These are phyloP conservation scores for Pelargonium citronellum DNA, from an alignment of 441 rosid species.

Conservation along the genomic window DNA sequence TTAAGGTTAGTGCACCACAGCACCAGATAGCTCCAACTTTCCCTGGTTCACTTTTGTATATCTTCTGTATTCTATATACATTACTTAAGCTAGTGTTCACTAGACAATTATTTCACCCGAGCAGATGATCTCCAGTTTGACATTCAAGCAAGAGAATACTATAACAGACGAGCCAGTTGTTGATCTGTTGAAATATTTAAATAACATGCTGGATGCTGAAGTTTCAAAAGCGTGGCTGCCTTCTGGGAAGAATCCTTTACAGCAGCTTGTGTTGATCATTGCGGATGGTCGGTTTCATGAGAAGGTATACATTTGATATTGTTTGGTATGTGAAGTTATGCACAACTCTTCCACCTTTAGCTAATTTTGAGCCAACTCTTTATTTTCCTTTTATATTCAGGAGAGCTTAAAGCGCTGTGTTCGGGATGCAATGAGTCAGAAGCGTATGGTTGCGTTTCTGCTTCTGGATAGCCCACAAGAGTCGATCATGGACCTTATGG, in stretches of 20 bases:
- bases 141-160: constrained; percentile 84
- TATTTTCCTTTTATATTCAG: constrained; percentile 24
- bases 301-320: constrained; percentile 36
- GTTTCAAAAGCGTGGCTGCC: constrained; percentile 66
- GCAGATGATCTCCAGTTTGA: constrained; percentile 81
- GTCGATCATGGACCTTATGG: constrained; percentile 71
- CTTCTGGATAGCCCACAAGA: constrained; percentile 69
- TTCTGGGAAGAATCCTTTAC: constrained; percentile 86
- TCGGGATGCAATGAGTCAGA: constrained; percentile 61
- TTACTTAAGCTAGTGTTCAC: not conserved
- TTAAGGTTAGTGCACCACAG: constrained; percentile 43
- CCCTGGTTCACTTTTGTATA: not conserved
- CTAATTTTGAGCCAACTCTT: not conserved
- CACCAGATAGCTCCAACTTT: not conserved
- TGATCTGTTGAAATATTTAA: constrained; percentile 61
- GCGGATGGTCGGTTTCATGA: constrained; percentile 94
- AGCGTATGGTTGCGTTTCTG: constrained; percentile 90
- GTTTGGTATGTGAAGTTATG: not conserved
- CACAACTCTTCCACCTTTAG: not conserved
- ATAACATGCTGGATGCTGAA: constrained; percentile 60
- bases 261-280: constrained; percentile 87
- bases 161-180: constrained; percentile 73
- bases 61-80: not conserved
- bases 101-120: constrained; percentile 16
- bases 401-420: constrained; percentile 62